Percentiles rank a stretch among this genome's conserved stretches.
Evolutionary conservation across 2,329 filamentous ascomycete species (phyloP).

Genomic region (Ceratocystis ficicola): DNA sequence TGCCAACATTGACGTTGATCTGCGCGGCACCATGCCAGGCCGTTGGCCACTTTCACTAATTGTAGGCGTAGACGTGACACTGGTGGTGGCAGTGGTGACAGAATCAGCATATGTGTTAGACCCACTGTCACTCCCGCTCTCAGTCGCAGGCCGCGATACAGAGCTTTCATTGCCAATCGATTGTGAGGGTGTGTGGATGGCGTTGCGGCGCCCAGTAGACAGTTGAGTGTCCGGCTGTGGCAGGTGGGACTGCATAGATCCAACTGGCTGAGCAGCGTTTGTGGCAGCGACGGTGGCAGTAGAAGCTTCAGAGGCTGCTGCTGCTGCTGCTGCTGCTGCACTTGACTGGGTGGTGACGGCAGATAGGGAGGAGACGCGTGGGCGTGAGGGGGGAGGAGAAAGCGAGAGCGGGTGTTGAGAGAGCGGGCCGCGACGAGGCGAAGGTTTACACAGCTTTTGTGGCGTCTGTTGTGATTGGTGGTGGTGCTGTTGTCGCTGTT

Average conservation of each 20-base stretch:
- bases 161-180: constrained; percentile 14
- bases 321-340: constrained; percentile 6
- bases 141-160: constrained; percentile 7
- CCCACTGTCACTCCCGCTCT: constrained; percentile 17
- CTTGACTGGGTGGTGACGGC: constrained; percentile 8
- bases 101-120: constrained; percentile 17
- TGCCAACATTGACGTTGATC: constrained; percentile 19
- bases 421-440: neutral
- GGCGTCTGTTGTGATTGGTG: constrained; percentile 7
- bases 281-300: neutral
- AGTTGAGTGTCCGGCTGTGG: constrained; percentile 14
- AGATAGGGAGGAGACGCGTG: constrained; percentile 11
- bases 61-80: neutral
- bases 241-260: constrained; percentile 3
- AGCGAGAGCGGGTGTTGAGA: constrained; percentile 11
- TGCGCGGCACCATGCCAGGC: constrained; percentile 17
- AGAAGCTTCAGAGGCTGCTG: constrained; percentile 4
- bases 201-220: constrained; percentile 14
- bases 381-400: constrained; percentile 4
- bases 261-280: neutral
- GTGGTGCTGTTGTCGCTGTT: constrained; percentile 14
- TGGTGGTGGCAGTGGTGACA: constrained; percentile 16
- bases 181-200: constrained; percentile 15
- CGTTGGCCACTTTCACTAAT: constrained; percentile 9
- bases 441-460: neutral